These are phyloP conservation scores for Dendrocalamus latiflorus DNA, from an alignment of 202 grass and related monocot species.

Conservation along the genomic window DNA sequence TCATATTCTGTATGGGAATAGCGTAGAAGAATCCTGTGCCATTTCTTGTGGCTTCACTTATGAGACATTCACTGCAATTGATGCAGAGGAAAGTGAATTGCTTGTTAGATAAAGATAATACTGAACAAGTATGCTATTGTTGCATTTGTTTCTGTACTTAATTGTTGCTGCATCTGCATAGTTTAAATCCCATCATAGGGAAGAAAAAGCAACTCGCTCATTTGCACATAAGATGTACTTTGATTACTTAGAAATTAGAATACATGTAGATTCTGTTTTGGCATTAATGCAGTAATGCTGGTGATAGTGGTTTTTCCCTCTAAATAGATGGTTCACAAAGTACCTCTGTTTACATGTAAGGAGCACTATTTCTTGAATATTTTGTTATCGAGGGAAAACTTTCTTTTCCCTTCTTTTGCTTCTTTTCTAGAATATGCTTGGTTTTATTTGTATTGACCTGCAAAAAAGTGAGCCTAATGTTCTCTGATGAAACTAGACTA, in stretches of 20 bases:
- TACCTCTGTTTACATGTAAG: background rate
- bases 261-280: background rate
- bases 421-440: background rate
- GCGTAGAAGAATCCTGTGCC: background rate
- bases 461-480: background rate
- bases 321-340: background rate
- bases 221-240: background rate
- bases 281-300: background rate
- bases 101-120: background rate
- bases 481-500: background rate
- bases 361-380: background rate
- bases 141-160: constrained; percentile 14
- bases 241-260: background rate
- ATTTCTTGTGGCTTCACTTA: constrained; percentile 9
- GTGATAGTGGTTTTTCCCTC: background rate
- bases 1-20: background rate
- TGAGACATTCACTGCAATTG: background rate
- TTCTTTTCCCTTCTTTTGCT: background rate
- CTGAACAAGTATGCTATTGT: background rate
- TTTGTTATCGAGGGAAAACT: background rate
- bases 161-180: background rate
- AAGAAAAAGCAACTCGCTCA: background rate
- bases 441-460: constrained; percentile 9
- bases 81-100: background rate
- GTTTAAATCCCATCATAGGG: constrained; percentile 1